These are phyloP conservation scores for Plantago coronopus DNA, from an alignment of 305 asterid species.

Conservation along the genomic window DNA sequence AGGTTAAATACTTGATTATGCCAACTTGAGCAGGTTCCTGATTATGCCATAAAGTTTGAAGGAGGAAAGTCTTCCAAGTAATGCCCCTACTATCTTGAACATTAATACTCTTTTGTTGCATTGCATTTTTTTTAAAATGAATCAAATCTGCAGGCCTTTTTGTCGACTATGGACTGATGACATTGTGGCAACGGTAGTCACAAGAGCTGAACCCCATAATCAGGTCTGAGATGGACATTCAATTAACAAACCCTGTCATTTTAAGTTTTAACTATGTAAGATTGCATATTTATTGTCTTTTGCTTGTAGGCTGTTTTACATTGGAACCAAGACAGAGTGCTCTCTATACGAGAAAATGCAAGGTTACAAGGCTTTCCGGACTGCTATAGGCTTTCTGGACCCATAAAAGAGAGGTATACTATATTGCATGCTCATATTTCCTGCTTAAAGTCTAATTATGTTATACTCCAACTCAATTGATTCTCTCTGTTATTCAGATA, in stretches of 20 bases:
- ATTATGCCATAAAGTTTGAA: conserved; percentile 26
- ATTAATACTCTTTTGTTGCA: too few species aligned
- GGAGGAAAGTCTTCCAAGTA: conserved; percentile 28
- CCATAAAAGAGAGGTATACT: conserved; percentile 28
- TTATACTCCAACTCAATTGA: neutral
- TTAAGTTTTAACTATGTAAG: neutral
- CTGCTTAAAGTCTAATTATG: neutral
- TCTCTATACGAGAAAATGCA: conserved; percentile 31
- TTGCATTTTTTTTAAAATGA: neutral
- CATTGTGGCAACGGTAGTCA: conserved; percentile 31
- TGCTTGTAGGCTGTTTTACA: conserved; percentile 22
- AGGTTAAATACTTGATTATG: neutral
- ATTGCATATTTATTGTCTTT: neutral
- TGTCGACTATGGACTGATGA: conserved; percentile 32
- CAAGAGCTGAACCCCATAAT: conserved; percentile 32
- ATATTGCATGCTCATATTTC: neutral
- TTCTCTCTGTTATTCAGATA: conserved; percentile 17
- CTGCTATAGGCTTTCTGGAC: conserved; percentile 28
- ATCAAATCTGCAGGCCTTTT: conserved; percentile 24
- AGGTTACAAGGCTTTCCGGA: conserved; percentile 35
- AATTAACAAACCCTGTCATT: neutral
- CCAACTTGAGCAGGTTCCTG: conserved; percentile 26
- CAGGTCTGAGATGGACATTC: conserved; percentile 18
- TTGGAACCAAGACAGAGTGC: conserved; percentile 30
- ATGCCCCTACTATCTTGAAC: neutral